phyloP scores from a whole-genome alignment of 176 grass and related monocot genomes.

The Chrysopogon serrulatus region DNA sequence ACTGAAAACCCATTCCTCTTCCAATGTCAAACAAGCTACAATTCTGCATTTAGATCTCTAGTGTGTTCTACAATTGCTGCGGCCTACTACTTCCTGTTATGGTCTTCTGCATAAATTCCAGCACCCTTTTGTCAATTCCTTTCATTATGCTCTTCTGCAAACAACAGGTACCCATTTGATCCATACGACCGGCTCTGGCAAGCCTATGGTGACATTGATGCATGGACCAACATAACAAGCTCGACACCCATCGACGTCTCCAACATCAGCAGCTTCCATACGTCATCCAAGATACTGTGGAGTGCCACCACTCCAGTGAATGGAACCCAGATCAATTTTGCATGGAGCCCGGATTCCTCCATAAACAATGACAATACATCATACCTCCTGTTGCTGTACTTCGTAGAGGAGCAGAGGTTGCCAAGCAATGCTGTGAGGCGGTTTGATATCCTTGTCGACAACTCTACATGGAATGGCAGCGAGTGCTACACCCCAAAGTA shows the following conservation, averaged over 20 bases:
- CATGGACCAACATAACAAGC: slow-evolving; percentile 27
- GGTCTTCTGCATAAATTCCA: not conserved
- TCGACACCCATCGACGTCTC: not conserved
- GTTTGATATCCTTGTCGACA: slow-evolving; percentile 28
- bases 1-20: too few species aligned
- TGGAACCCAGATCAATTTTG: slow-evolving; percentile 6
- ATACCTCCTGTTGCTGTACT: slow-evolving; percentile 43
- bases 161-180: slow-evolving; percentile 45
- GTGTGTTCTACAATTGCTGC: too few species aligned
- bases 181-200: slow-evolving; percentile 40
- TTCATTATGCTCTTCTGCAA: not conserved
- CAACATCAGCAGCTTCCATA: not conserved
- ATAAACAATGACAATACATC: not conserved
- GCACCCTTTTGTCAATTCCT: not conserved
- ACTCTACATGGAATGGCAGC: not conserved
- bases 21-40: too few species aligned
- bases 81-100: too few species aligned
- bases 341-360: slow-evolving; percentile 1
- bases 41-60: too few species aligned
- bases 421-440: not conserved
- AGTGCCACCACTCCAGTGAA: slow-evolving; percentile 34
- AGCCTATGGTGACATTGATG: not conserved
- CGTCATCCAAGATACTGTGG: not conserved
- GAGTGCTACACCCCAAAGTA: not conserved
- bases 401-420: slow-evolving; percentile 22